phyloP scores from a whole-genome alignment of 495 filamentous ascomycete genomes.

The Lasiosphaeriaceae sp. region DNA sequence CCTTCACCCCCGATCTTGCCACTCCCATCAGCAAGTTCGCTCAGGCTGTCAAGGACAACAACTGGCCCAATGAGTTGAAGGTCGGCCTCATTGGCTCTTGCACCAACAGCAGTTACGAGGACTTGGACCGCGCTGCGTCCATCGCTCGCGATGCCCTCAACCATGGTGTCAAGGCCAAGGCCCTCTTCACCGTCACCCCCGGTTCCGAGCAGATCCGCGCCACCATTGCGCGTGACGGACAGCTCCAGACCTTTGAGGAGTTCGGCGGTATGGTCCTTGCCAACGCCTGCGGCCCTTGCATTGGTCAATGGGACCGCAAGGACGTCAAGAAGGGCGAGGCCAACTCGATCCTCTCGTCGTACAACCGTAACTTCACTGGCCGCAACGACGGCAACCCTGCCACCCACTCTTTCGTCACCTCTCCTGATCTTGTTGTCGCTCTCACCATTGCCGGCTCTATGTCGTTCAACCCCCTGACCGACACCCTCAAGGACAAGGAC shows the following conservation, averaged over 20 bases:
- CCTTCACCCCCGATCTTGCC: slow-evolving; percentile 98
- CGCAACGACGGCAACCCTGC: slow-evolving; percentile 99
- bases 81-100: slow-evolving; percentile 96
- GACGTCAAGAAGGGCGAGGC: slow-evolving; percentile 96
- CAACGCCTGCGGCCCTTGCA: slow-evolving; percentile 85
- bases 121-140: slow-evolving; percentile 93
- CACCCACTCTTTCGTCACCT: slow-evolving; percentile 97
- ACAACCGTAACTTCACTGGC: slow-evolving; percentile 88
- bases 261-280: slow-evolving; percentile 95
- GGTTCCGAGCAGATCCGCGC: slow-evolving; percentile 98
- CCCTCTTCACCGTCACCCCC: slow-evolving; percentile 90
- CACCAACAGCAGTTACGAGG: slow-evolving; percentile 99
- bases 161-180: slow-evolving; percentile 92
- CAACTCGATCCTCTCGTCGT: slow-evolving; percentile 53
- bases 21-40: slow-evolving; percentile 98
- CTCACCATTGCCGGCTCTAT: slow-evolving; percentile 86
- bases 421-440: slow-evolving; percentile 94
- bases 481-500: slow-evolving; percentile 90
- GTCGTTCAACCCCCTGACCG: slow-evolving; percentile 95
- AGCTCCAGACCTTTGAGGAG: slow-evolving; percentile 94
- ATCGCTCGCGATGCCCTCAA: slow-evolving; percentile 92
- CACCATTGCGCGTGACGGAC: slow-evolving; percentile 91
- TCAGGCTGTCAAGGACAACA: slow-evolving; percentile 86
- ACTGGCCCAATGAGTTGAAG: slow-evolving; percentile 96
- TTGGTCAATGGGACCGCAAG: slow-evolving; percentile 87